These are phyloP conservation scores for Xylaria palmicola DNA, from an alignment of 495 filamentous ascomycete species.

Conservation along the genomic window DNA sequence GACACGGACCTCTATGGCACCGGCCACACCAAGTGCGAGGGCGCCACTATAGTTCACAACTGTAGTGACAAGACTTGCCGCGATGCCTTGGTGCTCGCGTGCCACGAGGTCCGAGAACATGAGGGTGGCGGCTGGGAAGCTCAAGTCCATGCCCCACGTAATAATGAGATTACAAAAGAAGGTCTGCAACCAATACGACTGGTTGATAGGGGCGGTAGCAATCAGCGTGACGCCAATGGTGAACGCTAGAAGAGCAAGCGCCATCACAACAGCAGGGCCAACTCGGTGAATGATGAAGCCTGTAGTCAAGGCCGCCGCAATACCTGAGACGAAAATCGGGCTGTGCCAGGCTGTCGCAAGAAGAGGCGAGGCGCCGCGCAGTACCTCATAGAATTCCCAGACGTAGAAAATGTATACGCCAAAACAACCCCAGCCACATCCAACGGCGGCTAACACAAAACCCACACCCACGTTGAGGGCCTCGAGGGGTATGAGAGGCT, in stretches of 20 bases:
- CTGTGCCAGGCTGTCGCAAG: conserved; percentile 50
- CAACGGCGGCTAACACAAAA: conserved; percentile 57
- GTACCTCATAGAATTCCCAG: conserved; percentile 54
- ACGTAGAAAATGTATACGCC: conserved; percentile 63
- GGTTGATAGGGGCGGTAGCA: conserved; percentile 48
- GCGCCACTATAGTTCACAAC: conserved; percentile 49
- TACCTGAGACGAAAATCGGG: conserved; percentile 49
- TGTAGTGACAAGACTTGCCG: conserved; percentile 44
- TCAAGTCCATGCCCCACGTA: conserved; percentile 57
- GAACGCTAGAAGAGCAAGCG: conserved; percentile 52
- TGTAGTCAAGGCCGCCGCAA: conserved; percentile 52
- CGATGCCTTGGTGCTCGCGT: conserved; percentile 46
- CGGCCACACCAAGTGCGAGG: conserved; percentile 50
- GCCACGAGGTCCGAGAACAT: conserved; percentile 46
- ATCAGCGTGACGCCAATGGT: conserved; percentile 47
- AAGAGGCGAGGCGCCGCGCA: conserved; percentile 50
- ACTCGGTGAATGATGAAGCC: conserved; percentile 49
- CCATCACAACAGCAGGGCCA: conserved; percentile 50
- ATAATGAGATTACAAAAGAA: conserved; percentile 53
- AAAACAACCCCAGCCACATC: conserved; percentile 62
- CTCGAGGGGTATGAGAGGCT: conserved; percentile 57
- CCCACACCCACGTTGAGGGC: conserved; percentile 51
- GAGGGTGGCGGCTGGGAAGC: conserved; percentile 41
- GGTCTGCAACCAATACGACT: conserved; percentile 46
- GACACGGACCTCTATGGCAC: conserved; percentile 42